Evolutionary conservation across 805 yeast species (phyloP).

Genomic region (Brettanomyces bruxellensis): DNA sequence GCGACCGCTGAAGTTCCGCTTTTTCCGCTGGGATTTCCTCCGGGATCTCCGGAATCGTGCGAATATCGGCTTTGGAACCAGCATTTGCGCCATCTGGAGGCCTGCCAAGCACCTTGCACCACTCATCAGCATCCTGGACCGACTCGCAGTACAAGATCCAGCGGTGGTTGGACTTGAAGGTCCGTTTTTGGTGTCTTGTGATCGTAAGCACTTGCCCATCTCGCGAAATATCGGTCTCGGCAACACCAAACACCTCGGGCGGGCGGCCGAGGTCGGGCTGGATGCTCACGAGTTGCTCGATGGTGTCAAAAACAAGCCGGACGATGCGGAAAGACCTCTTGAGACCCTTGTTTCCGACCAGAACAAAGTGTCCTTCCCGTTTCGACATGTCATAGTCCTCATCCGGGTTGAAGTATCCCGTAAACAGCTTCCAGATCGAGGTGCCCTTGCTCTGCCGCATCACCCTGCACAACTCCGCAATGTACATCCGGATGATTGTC

Average conservation of each 20-base stretch:
- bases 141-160: slow-evolving; percentile 68
- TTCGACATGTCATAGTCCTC: slow-evolving; percentile 16
- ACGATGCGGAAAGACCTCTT: slow-evolving; percentile 16
- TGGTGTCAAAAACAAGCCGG: slow-evolving; percentile 12
- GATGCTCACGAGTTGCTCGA: slow-evolving; percentile 14
- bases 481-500: slow-evolving; percentile 21
- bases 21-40: not conserved
- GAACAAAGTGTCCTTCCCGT: slow-evolving; percentile 19
- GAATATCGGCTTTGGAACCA: not conserved
- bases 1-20: not conserved
- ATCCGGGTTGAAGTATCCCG: slow-evolving; percentile 21
- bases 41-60: not conserved
- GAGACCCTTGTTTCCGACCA: slow-evolving; percentile 13
- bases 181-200: slow-evolving; percentile 21
- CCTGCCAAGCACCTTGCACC: slow-evolving; percentile 9
- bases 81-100: slow-evolving; percentile 6
- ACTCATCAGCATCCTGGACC: slow-evolving; percentile 42
- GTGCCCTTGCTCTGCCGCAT: slow-evolving; percentile 14
- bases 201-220: slow-evolving; percentile 20
- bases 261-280: slow-evolving; percentile 14
- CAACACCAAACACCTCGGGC: slow-evolving; percentile 13
- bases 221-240: slow-evolving; percentile 15
- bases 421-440: slow-evolving; percentile 17
- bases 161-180: slow-evolving; percentile 20
- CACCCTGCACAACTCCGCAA: slow-evolving; percentile 20